Evolutionary conservation across 257 asterid genomes (phyloP), one percentile per base, ranked within the genome.

Genomic region (Echites panduratus): DNA sequence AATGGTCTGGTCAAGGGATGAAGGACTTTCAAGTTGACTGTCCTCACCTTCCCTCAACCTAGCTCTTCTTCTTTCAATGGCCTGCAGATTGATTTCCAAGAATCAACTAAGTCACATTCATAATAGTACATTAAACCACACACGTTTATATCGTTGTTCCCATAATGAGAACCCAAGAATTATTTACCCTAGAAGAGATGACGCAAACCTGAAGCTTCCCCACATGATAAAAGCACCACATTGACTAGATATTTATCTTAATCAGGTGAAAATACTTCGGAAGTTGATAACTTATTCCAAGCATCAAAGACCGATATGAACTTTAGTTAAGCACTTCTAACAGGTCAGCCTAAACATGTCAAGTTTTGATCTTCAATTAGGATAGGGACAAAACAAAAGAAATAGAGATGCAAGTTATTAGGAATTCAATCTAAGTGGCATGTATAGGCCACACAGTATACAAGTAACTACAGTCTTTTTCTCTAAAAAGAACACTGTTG

Each of bases 41-140:
- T 87, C 85, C 73, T 84, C 89, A 53, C 83, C 78, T 79, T 81
- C 91, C 84, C 85, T 81, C 79, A 62, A 41, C 57, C 82, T 77
- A 2, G 76, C 80, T 85, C 89, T 84, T 79, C 85, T 83, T 78
- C 96, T 85, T 78, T 89, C 86, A 19, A 86, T 79, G n/a, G 91
- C 95, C 95, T 89, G 56, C 43, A 53, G 52, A 59, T 17, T 7
- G 61, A 54, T 35, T 44, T 35, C 38, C 24, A 19, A 40, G 14
- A 52, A 48, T 40, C 44, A 73, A 62, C 50, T 19, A 9, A 66
- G 11, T 38, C 52, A 58, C 38, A 38, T 24, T 41, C 70, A 16
- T 32, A 54, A 9, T 40, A 53, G 10, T 19, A 4, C 43, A 32
- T 35, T 61, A 32, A 16, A 35, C 5, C 20, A 19, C 24, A 2